A percentile compares a stretch with the other conserved stretches of the same genome.
phyloP scores from a whole-genome alignment of 1,139 yeast species.

The Kodamaea anthophila region DNA sequence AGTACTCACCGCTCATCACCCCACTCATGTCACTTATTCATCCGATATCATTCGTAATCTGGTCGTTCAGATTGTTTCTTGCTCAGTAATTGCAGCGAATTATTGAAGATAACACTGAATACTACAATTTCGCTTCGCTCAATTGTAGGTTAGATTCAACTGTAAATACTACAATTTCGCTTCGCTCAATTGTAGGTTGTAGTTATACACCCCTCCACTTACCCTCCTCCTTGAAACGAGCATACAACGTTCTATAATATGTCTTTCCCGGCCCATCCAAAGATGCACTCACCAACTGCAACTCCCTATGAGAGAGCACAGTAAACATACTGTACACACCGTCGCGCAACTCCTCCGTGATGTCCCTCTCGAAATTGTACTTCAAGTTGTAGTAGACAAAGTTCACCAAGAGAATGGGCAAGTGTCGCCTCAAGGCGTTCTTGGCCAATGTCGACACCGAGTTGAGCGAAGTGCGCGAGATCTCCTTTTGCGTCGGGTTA shows the following conservation, averaged over 20 bases:
- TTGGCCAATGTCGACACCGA: constrained; percentile 54
- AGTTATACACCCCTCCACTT: constrained; percentile 62
- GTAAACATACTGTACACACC: constrained; percentile 66
- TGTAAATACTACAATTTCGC: too few species aligned
- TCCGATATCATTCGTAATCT: too few species aligned
- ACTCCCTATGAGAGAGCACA: constrained; percentile 60
- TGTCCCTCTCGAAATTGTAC: constrained; percentile 39
- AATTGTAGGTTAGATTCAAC: too few species aligned
- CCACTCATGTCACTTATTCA: too few species aligned
- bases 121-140: too few species aligned
- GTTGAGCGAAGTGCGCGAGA: constrained; percentile 33
- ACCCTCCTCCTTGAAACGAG: constrained; percentile 70
- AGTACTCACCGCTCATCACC: too few species aligned
- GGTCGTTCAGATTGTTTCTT: too few species aligned
- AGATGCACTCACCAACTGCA: constrained; percentile 58
- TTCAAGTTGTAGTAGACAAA: constrained; percentile 48
- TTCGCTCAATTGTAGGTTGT: too few species aligned
- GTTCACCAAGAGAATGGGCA: constrained; percentile 57
- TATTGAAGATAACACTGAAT: too few species aligned
- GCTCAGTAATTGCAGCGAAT: too few species aligned
- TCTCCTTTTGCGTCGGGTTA: constrained; percentile 48
- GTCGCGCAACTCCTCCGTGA: constrained; percentile 46
- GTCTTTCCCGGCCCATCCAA: constrained; percentile 68
- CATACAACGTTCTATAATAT: constrained; percentile 60
- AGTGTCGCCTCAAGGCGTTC: constrained; percentile 53